Evolutionary conservation across 140 eudicot genomes (phyloP), one percentile per base, ranked within the genome.

Genomic region (Oenanthe javanica): DNA sequence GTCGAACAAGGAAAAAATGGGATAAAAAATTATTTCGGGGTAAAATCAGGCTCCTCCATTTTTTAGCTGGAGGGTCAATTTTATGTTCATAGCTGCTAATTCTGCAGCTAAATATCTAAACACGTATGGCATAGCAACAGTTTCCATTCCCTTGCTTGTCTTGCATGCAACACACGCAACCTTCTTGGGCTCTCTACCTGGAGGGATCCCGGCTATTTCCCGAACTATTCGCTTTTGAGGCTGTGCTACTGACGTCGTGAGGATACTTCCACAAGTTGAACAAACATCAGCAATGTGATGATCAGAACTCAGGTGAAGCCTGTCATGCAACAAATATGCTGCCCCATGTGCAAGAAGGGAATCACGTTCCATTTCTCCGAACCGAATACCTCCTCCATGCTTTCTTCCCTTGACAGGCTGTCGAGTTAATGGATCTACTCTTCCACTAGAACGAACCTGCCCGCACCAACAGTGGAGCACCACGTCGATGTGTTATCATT

Each of bases 311-410:
- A 81, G 79, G 77, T 95, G 99, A 54, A 95, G 92, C 85, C 99
- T 85, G 70, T 95, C 99, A 3, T 95, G 99, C 64, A 95, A 79
- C 48, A 91, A 84, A 86, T 95, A 95, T 4, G 99, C 95, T 8
- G 99, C 97, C 40, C 99, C 99, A 42, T 95, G 99, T 5, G 99
- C 99, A 77, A 95, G 89, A 70, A 95, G 89, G 12, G 99, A 91
- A 79, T 95, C 99, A 2, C 99, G 85, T 82, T 95, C 99, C 99
- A 95, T 95, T 77, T 95, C 99, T n/a, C 99, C 99, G 76, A 95
- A 95, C 10, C 99, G 90, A 67, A 95, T 80, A 83, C 99, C 99
- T 15, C 99, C 99, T 76, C 99, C 99, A 9, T 82, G 91, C 82
- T 95, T 95, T 80, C 99, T 88, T 48, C 99, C 99, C 77, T 95